Evolutionary conservation across 202 grass and related monocot species (phyloP), one percentile per base, ranked within the genome.

Genomic region (Carex sylvatica): DNA sequence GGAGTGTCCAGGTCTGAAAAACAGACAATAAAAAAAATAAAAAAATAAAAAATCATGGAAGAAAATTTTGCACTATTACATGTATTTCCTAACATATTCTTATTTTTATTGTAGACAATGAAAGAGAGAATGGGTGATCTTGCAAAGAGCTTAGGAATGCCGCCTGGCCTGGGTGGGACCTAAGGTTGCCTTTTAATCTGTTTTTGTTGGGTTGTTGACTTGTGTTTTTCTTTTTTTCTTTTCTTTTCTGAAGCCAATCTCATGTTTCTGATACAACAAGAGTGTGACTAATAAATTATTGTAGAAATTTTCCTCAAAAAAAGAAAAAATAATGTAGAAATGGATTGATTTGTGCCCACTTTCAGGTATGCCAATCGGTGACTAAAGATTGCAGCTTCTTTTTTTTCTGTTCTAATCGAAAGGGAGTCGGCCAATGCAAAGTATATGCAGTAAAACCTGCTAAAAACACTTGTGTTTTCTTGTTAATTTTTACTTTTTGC

Each of bases 51-150:
- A 46, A 53, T n/a, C 16, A 49, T 28, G 47, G 24, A 82, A 72
- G 9, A 51, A 16, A 63, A 18, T 11, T 26, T 14, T 44, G 33
- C 31, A 24, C 55, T 78, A 70, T 79, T n/a, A 5, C 4, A 58
- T 75, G 31, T 22, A 46, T 82, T 47, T 78, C 47, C 18, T 52
- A 42, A 79, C 61, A 36, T 61, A 30, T 20, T 83, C 11, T 31
- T 0, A 2, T 7, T 75, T 49, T 63, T 28, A 88, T 20, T 82
- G 11, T 84, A 99, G 96, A 93, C 93, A 35, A 96, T 93, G 96
- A 99, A 99, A 91, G 96, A 96, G 85, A 99, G 93, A 82, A 99
- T 99, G 96, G 88, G 87, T 61, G 91, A 92, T 87, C 82, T 99
- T 74, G 96, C 96, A 60, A 89, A 96, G 89, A 92, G 96, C 83